Base-by-base conservation (phyloP, 2,329 filamentous ascomycete genomes). In the Neoarthrinium moseri region DNA sequence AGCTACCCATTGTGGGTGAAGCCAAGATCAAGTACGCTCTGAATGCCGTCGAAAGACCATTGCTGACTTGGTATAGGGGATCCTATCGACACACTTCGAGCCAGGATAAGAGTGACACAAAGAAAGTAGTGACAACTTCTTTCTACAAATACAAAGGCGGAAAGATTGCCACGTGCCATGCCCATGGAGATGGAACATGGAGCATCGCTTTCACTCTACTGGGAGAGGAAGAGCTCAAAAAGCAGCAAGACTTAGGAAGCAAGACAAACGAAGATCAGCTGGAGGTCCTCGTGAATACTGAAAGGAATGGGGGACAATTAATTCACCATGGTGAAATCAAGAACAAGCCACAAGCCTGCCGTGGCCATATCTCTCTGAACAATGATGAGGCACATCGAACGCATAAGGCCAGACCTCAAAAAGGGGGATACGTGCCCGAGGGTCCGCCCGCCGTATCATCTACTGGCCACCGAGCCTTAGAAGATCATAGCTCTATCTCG, bases 151-250 rank as follows among this genome's bases (percentile, higher is more conserved):
- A 23, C 26, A 33, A 21, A 15, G 21, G 36, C 21, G 32, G 27
- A 3, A 39, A 46, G n/a, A 11, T 46, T 6, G 36, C 44, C 3
- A 46, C 44, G 10, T 46, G 44, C n/a, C 44, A 41, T 32, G 44
- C 44, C 7, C 37, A 41, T 18, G 44, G 44, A n/a, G 44, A 46
- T n/a, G 37, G 44, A 26, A 46, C 44, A 21, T 46, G 44, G 44
- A 46, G 30, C 6, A 32, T 46, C 13, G 24, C 21, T 11, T 46
- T 46, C 36, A 33, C 35, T 7, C n/a, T n/a, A 5, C n/a, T 33
- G 12, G 44, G 44, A 11, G 6, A 41, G 23, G 37, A 33, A 10
- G 37, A 41, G 10, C 27, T 46, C 5, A 18, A 18, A 24, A 46
- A 41, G 17, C 40, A 15, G 4, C 17, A 17, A 5, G 7, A 12